Base-by-base conservation (phyloP, 148 eudicot genomes). In the Salicornia ramosissima region DNA sequence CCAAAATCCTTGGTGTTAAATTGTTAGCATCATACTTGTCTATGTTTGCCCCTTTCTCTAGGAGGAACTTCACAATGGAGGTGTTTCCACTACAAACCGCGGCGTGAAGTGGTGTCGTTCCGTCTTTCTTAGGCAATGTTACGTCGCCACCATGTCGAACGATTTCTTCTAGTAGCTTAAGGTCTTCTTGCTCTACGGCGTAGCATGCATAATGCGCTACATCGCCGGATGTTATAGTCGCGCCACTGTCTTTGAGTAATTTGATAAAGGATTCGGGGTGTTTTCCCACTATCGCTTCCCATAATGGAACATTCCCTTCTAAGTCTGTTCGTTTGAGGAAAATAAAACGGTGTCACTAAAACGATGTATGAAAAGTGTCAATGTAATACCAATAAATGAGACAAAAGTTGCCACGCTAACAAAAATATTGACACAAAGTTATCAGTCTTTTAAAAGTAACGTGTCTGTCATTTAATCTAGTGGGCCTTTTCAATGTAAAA, bases 281-380 rank as follows among this genome's bases (percentile, higher is more conserved):
- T 26, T 19, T 68, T 16, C 78, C 85, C 65, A 80, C 8, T 55
- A 92, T 73, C 34, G 93, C 91, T 47, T 92, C 97, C 97, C 96
- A 92, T 25, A 92, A 68, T 16, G 96, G 96, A 60, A 90, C 89
- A 61, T 72, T 82, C 29, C 97, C 97, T 77, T 92, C 96, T 15
- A 76, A 71, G 81, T 92, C 97, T 92, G 83, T 78, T 77, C 10
- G 14, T 10, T 24, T 16, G 45, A 16, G 51, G 26, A 19, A 60
- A 70, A 36, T 3, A n/a, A n/a, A n/a, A n/a, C n/a, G n/a, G n/a
- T n/a, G n/a, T n/a, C n/a, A n/a, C n/a, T n/a, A n/a, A n/a, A n/a
- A n/a, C n/a, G n/a, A n/a, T n/a, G n/a, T n/a, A n/a, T n/a, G n/a
- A n/a, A n/a, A n/a, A n/a, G n/a, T n/a, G n/a, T n/a, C n/a, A n/a